Base-by-base conservation (phyloP, 139 green algal species). In the Dunaliella primolecta region DNA sequence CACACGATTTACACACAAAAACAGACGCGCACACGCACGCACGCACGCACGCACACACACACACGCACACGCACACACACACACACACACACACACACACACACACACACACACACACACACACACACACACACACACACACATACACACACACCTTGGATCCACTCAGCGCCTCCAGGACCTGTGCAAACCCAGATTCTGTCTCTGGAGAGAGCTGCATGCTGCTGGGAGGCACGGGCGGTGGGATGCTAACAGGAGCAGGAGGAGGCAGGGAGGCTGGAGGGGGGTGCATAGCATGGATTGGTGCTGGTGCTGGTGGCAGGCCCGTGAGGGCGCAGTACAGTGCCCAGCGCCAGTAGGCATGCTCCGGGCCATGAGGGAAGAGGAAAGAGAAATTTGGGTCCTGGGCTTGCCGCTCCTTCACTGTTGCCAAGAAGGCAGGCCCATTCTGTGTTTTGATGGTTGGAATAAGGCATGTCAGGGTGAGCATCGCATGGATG, bases 351-450 rank as follows among this genome's bases (percentile, higher is more conserved):
- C 85, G 85, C 29, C 81, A 93, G 80, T 89, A 93, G 15, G 85
- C 83, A 1, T 82, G 75, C 3, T 80, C 87, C 25, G 90, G 84
- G 36, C 86, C 86, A 33, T 31, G 36, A 2, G 33, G 25, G 15
- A 75, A 83, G 20, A 94, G 85, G 81, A 94, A 94, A 20, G 75
- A 36, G 32, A 92, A 94, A 25, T 92, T 91, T 25, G 87, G 33
- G 31, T 94, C 90, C 27, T 85, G 70, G 31, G 77, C 36, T n/a
- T 94, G 89, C 81, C 92, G 91, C 2, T 82, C 34, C 35, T 88
- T 86, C 64, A 94, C 91, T 55, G 92, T 84, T 1, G 90, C 82
- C 0, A 94, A 81, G 55, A 94, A 94, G 33, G 81, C 84, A 7
- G 89, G 86, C 1, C 91, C 91, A 57, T 91, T 93, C 27, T 36